Evolutionary conservation across 2,329 filamentous ascomycete genomes (phyloP).

Genomic region (Penicillium sp.): DNA sequence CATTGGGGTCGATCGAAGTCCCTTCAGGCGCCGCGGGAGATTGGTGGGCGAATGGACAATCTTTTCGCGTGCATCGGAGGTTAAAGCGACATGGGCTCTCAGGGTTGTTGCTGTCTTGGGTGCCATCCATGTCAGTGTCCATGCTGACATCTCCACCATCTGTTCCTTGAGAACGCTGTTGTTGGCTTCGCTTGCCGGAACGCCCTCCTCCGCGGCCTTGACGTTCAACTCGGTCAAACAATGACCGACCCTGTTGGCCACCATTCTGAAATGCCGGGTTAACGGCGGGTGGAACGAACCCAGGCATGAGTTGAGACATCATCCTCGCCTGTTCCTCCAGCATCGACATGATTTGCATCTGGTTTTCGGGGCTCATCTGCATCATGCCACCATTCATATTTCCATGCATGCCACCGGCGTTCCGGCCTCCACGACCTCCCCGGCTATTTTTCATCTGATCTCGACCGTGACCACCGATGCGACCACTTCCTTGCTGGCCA

Average conservation of each 20-base stretch:
- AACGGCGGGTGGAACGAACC: conserved; percentile 49
- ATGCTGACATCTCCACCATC: conserved; percentile 35
- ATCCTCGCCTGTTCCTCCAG: conserved; percentile 82
- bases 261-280: conserved; percentile 50
- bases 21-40: conserved; percentile 81
- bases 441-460: conserved; percentile 65
- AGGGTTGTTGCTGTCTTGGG: conserved; percentile 51
- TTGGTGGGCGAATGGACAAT: conserved; percentile 91
- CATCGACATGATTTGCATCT: conserved; percentile 69
- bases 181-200: conserved; percentile 45
- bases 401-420: conserved; percentile 39
- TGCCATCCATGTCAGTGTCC: conserved; percentile 33
- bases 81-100: conserved; percentile 84
- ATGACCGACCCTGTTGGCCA: conserved; percentile 51
- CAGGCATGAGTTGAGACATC: conserved; percentile 66
- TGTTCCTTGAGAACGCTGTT: conserved; percentile 23
- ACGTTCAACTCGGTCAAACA: conserved; percentile 65
- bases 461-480: conserved; percentile 73
- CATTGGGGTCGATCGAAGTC: conserved; percentile 68
- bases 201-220: conserved; percentile 49
- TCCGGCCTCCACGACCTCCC: conserved; percentile 40
- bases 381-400: conserved; percentile 44
- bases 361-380: conserved; percentile 59
- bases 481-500: conserved; percentile 63
- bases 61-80: conserved; percentile 75